Evolutionary conservation across 306 rosid genomes (phyloP).

Genomic region (Vigna trinervia): DNA sequence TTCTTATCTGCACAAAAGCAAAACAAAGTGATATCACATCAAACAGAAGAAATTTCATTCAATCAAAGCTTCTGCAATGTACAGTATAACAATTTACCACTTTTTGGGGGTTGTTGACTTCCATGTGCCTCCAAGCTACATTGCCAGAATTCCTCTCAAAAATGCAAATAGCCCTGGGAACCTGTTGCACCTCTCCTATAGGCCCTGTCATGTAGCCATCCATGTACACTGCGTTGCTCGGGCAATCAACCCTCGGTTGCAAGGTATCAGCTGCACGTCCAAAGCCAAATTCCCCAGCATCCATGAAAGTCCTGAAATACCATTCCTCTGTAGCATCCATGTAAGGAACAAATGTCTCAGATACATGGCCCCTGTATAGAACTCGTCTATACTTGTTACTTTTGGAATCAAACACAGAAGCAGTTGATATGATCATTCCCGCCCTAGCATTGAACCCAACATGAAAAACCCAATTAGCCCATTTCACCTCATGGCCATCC

Average conservation of each 20-base stretch:
- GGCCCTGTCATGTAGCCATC: slow-evolving; percentile 79
- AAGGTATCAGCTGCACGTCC: slow-evolving; percentile 78
- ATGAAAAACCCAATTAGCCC: slow-evolving; percentile 83
- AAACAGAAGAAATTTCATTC: not conserved
- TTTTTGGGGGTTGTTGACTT: slow-evolving; percentile 73
- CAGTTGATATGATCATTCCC: slow-evolving; percentile 77
- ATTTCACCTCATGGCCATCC: slow-evolving; percentile 63
- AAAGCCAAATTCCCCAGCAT: slow-evolving; percentile 84
- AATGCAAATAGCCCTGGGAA: slow-evolving; percentile 74
- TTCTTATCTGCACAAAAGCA: slow-evolving; percentile 62
- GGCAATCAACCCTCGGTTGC: slow-evolving; percentile 77
- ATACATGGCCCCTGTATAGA: slow-evolving; percentile 85
- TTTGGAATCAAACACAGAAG: slow-evolving; percentile 70
- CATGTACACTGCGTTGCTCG: slow-evolving; percentile 63
- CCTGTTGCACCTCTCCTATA: slow-evolving; percentile 70
- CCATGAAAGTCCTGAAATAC: slow-evolving; percentile 92
- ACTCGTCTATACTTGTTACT: slow-evolving; percentile 59
- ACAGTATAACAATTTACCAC: slow-evolving; percentile 50
- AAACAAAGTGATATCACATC: not conserved
- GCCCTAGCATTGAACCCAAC: slow-evolving; percentile 87
- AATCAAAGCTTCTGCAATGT: not conserved
- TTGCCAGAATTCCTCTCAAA: slow-evolving; percentile 73
- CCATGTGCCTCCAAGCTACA: slow-evolving; percentile 86
- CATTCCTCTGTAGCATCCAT: slow-evolving; percentile 84
- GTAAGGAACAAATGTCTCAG: slow-evolving; percentile 89